A percentile compares a stretch with the other conserved stretches of the same genome.
Evolutionary conservation across 2,329 filamentous ascomycete genomes (phyloP).

Genomic region (Aspergillus quadrilineatus): DNA sequence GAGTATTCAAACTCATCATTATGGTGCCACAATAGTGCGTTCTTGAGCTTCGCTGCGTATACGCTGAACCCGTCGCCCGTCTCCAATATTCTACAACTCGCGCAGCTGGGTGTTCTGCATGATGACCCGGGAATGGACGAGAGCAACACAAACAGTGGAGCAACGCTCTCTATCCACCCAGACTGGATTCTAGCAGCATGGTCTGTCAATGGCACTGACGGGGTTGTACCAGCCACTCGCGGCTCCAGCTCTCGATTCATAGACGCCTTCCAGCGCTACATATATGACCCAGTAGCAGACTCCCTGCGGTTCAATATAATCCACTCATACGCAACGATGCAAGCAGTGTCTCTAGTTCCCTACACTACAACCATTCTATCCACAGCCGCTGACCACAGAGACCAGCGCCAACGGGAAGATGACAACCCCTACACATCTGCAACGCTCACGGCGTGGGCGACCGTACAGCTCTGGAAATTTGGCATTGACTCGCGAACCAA

Average conservation of each 20-base stretch:
- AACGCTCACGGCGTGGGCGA: background rate
- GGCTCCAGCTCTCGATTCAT: background rate
- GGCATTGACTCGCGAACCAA: background rate
- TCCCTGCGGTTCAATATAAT: background rate
- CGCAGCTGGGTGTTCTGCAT: background rate
- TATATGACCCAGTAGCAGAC: background rate
- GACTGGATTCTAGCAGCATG: background rate
- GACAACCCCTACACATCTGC: background rate
- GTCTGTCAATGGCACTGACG: background rate
- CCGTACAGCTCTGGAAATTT: background rate
- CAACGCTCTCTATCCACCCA: background rate
- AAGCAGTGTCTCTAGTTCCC: background rate
- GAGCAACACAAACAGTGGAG: background rate
- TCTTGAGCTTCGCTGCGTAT: background rate
- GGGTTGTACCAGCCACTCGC: background rate
- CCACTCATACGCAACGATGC: background rate
- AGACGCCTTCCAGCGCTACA: background rate
- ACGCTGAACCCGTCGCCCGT: background rate
- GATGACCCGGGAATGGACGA: background rate
- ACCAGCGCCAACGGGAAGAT: background rate
- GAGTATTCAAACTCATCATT: background rate
- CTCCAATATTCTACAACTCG: background rate
- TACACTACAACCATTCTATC: background rate
- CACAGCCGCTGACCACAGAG: background rate
- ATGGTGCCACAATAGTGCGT: constrained; percentile 1